These are phyloP conservation scores for Pestalotiopsis sp. DNA, from an alignment of 2,329 filamentous ascomycete genomes.

Conservation along the genomic window DNA sequence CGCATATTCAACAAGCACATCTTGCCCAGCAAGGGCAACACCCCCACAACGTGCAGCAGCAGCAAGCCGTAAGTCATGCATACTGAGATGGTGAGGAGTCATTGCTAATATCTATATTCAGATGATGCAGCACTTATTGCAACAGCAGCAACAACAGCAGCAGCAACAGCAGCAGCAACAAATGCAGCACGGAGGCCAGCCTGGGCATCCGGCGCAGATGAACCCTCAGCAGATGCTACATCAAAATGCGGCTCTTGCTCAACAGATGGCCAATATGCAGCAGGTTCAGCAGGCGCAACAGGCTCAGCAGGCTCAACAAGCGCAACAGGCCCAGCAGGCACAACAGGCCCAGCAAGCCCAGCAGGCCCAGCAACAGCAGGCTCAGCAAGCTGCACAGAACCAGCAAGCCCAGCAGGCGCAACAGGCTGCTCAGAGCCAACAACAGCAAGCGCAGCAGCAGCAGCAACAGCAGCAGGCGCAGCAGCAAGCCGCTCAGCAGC, in stretches of 20 bases:
- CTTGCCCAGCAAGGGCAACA: slow-evolving; percentile 33
- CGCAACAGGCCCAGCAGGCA: slow-evolving; percentile 40
- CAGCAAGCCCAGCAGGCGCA: slow-evolving; percentile 10
- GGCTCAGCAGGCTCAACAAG: slow-evolving; percentile 42
- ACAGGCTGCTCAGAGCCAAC: slow-evolving; percentile 34
- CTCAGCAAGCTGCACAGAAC: slow-evolving; percentile 11
- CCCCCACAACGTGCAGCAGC: slow-evolving; percentile 28
- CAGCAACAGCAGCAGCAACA: slow-evolving; percentile 45
- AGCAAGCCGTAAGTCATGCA: slow-evolving; percentile 13
- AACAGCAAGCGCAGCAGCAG: slow-evolving; percentile 24
- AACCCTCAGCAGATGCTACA: slow-evolving; percentile 43
- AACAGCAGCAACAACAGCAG: slow-evolving; percentile 42
- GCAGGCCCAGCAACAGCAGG: slow-evolving; percentile 21
- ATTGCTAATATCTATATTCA: slow-evolving; percentile 5
- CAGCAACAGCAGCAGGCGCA: slow-evolving; percentile 20
- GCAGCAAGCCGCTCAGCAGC: slow-evolving; percentile 25
- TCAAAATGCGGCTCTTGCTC: slow-evolving; percentile 29
- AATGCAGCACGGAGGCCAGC: slow-evolving; percentile 40
- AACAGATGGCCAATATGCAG: slow-evolving; percentile 26
- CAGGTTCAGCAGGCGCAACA: slow-evolving; percentile 37
- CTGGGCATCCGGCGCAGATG: slow-evolving; percentile 38
- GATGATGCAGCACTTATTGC: slow-evolving; percentile 37
- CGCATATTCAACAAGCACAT: slow-evolving; percentile 44
- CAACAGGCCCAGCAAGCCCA: slow-evolving; percentile 31
- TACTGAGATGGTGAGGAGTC: background rate